These are phyloP conservation scores for Xylaria sp. DNA, from an alignment of 2,329 filamentous ascomycete genomes.

Conservation along the genomic window DNA sequence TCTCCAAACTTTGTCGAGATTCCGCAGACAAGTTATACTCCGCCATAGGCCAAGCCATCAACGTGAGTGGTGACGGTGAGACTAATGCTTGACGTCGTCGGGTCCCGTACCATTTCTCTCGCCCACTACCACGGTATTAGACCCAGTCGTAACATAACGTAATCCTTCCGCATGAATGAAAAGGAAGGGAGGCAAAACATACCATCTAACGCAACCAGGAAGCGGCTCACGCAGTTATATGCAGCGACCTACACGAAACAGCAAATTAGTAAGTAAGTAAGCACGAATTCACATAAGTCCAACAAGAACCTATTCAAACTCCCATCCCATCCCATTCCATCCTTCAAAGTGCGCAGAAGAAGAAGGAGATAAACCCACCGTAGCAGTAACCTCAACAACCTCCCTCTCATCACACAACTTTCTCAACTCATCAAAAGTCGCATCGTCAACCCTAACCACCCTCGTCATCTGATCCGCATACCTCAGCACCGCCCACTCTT, in stretches of 20 bases:
- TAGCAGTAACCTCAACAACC: slow-evolving; percentile 83
- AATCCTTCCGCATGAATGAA: not conserved
- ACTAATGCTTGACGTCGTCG: slow-evolving; percentile 52
- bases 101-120: slow-evolving; percentile 66
- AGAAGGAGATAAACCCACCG: slow-evolving; percentile 57
- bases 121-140: slow-evolving; percentile 59
- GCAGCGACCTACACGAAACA: slow-evolving; percentile 63
- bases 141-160: not conserved
- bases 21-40: not conserved
- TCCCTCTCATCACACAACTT: slow-evolving; percentile 73
- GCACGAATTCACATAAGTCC: not conserved
- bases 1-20: not conserved
- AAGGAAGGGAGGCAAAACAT: slow-evolving; percentile 48
- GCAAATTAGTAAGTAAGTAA: not conserved
- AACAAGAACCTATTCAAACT: not conserved
- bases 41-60: not conserved
- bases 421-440: slow-evolving; percentile 72
- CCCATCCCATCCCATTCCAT: not conserved
- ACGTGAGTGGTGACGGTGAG: slow-evolving; percentile 35
- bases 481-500: slow-evolving; percentile 74
- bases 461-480: slow-evolving; percentile 89
- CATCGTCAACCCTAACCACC: slow-evolving; percentile 74
- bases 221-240: slow-evolving; percentile 88
- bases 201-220: slow-evolving; percentile 84
- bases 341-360: not conserved